Evolutionary conservation across 352 stramenopile species (phyloP), one percentile per base, ranked within the genome.

Genomic region (Phytophthora colocasiae): DNA sequence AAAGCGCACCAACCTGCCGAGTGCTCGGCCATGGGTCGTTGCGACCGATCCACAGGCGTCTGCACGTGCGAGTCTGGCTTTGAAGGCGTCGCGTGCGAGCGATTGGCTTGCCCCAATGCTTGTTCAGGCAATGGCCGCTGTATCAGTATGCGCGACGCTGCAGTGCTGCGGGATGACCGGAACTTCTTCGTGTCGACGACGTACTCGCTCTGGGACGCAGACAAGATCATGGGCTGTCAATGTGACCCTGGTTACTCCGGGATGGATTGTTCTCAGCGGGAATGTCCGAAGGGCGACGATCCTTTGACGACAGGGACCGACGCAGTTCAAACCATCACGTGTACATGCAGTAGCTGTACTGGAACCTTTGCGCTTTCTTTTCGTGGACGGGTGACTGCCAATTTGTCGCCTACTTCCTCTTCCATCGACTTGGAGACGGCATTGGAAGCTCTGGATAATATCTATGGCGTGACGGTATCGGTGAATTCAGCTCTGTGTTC

Each of bases 181-280:
- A 89, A 91, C 58, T 93, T 91, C 52, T 85, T 88, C 38, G 68
- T 75, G 34, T 43, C 58, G 8, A 90, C 83, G 19, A 87, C 73
- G n/a, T 89, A 92, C 68, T 57, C 52, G 2, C 49, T 83, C 12
- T 94, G 83, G 83, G 86, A 94, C 53, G 82, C 83, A 44, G 79
- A 94, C 63, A 91, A 92, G 64, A 83, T 91, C 54, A 87, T 82
- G 56, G 86, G 86, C 5, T 92, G 86, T 66, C 81, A 91, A 51
- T 94, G 86, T 49, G 83, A 92, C 46, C 75, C 83, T 41, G 86
- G 81, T 26, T 89, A 80, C 63, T 67, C 64, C 6, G 83, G 83
- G 41, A 80, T 80, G 22, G 86, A 92, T 71, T 94, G 85, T 57
- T 85, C 78, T 7, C 70, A 75, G 36, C 83, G 83, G 1, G 68